Evolutionary conservation across 495 filamentous ascomycete species (phyloP).

Genomic region (Talaromyces ruber): DNA sequence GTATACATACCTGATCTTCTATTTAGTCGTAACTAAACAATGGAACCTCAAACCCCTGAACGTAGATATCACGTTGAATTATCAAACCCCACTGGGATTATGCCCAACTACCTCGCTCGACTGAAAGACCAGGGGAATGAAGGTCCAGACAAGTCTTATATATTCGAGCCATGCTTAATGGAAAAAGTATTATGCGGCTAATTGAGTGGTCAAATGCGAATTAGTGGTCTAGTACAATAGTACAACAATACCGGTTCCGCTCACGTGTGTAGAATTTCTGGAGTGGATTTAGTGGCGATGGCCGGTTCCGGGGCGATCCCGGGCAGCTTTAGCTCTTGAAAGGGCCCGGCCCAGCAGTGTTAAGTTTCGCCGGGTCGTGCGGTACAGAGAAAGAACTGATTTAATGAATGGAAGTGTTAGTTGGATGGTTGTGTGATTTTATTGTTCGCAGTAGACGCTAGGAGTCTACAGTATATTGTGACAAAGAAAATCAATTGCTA

Average conservation of each 20-base stretch:
- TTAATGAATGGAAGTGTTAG: no score
- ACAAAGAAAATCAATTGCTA: conserved; percentile 15
- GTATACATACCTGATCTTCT: background rate
- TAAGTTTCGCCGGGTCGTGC: no score
- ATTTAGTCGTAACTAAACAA: background rate
- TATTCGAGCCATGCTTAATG: background rate
- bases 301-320: background rate
- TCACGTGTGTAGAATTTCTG: background rate
- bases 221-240: background rate
- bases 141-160: background rate
- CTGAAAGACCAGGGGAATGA: background rate
- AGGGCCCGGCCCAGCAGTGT: background rate
- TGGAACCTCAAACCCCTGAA: background rate
- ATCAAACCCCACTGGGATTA: background rate
- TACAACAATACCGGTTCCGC: background rate
- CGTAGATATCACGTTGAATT: background rate
- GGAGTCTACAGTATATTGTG: background rate
- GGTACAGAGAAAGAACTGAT: no score
- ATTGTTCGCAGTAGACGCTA: no score
- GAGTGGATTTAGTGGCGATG: background rate
- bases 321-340: background rate
- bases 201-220: background rate
- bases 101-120: background rate
- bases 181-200: background rate
- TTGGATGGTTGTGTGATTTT: no score